phyloP scores from a whole-genome alignment of 2,329 filamentous ascomycete species.

The Cladosporium sp. region DNA sequence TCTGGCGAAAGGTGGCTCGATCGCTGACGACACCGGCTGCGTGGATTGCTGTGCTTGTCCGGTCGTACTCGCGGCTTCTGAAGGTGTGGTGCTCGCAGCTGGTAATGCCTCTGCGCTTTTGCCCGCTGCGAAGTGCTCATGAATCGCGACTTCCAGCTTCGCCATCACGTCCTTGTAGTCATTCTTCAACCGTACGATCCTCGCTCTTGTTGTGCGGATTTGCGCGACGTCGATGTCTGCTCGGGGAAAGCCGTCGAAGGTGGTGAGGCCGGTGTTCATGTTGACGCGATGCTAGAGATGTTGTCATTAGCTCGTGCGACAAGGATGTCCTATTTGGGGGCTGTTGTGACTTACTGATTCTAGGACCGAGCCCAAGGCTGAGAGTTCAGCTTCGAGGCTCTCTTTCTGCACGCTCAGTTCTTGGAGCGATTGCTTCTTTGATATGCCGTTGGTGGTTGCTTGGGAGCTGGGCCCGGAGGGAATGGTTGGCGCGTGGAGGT shows the following conservation, averaged over 20 bases:
- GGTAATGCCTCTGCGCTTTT: conserved; percentile 23
- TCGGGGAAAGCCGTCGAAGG: conserved; percentile 86
- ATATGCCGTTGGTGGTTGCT: conserved; percentile 46
- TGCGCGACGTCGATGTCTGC: conserved; percentile 94
- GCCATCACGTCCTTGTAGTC: conserved; percentile 91
- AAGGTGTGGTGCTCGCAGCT: not conserved
- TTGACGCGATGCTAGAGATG: conserved; percentile 77
- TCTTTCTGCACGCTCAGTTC: conserved; percentile 86
- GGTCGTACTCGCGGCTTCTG: conserved; percentile 21
- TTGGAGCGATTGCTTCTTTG: conserved; percentile 63
- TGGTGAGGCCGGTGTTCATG: conserved; percentile 87
- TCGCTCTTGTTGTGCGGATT: conserved; percentile 88
- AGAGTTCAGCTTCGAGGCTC: conserved; percentile 80
- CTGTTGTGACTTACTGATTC: conserved; percentile 65
- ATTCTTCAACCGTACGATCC: conserved; percentile 86
- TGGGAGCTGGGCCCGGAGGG: conserved; percentile 72
- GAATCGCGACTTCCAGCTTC: conserved; percentile 79
- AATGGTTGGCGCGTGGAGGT: conserved; percentile 69
- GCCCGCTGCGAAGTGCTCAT: conserved; percentile 73
- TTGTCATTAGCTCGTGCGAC: not conserved
- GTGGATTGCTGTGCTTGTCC: conserved; percentile 21
- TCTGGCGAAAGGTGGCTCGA: conserved; percentile 75
- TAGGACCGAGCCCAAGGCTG: conserved; percentile 80
- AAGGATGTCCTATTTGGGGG: not conserved
- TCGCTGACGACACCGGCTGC: conserved; percentile 30